Evolutionary conservation across 2,329 filamentous ascomycete species (phyloP), one percentile per base, ranked within the genome.

Genomic region (Verticillium tricorpus): DNA sequence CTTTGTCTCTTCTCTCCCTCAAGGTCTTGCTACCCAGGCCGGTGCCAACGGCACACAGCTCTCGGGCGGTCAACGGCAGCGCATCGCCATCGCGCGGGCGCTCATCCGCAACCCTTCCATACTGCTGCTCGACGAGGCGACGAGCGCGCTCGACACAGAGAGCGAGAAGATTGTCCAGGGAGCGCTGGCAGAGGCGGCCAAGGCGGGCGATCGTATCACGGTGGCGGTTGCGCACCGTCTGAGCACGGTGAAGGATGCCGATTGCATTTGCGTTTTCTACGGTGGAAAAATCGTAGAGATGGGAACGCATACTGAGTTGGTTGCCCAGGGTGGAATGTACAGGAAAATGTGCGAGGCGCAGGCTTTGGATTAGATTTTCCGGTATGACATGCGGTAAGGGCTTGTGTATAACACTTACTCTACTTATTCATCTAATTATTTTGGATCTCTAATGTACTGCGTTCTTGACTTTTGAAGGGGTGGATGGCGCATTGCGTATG

Each of bases 101-200:
- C 86, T 92, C 32, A 80, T 92, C 60, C 85, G 88, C 56, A 78
- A 86, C 58, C 89, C 89, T 0, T 76, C 79, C 0, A 84, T 93
- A 2, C 75, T 93, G 3, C 82, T 93, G 6, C 77, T 93, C 0
- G 90, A 93, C 67, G 90, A 93, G 73, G 90, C 90, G 1, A 93
- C 90, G 0, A 78, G 75, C 22, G 78, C 78, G 0, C 77, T 92
- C 0, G 89, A 91, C 65, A 86, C 86, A 0, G 83, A 88, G 67
- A 86, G 83, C 0, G 89, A 91, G 70, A 83, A 82, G 64, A 76
- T 88, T 1, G 86, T 91, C 11, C 88, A 91, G 70, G 77, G 76
- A 3, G 87, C 87, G 0, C 77, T 91, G 22, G 83, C 76, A 0
- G 74, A 73, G 0, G 71, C 70, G 3, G 64, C 64, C 19, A 61